These are phyloP conservation scores for Ochetophila trinervis DNA, from an alignment of 306 rosid genomes.

Conservation along the genomic window DNA sequence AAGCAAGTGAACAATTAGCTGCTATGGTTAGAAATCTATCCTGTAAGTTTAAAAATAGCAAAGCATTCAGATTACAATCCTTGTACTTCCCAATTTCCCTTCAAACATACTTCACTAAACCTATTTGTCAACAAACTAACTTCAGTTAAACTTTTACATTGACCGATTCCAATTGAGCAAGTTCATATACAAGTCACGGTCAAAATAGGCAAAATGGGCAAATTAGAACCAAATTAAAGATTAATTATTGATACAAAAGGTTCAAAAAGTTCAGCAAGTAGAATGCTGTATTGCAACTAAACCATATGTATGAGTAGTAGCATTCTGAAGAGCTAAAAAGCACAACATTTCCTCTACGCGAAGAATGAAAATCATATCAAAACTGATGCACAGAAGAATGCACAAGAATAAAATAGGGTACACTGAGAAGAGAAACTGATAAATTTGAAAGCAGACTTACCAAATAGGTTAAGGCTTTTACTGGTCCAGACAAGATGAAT, in stretches of 20 bases:
- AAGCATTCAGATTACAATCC: neutral
- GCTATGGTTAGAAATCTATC: neutral
- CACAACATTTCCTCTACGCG: constrained; percentile 4
- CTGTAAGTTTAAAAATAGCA: neutral
- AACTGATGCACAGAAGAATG: constrained; percentile 3
- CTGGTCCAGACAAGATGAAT: constrained; percentile 86
- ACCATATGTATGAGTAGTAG: constrained; percentile 8
- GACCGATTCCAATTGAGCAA: neutral
- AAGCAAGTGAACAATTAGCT: constrained; percentile 27
- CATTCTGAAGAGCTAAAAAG: constrained; percentile 12
- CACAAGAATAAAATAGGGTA: constrained; percentile 14
- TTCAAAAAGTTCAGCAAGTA: neutral
- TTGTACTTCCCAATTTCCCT: neutral
- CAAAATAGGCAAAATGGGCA: neutral
- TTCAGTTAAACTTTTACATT: neutral
- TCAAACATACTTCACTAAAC: constrained; percentile 11
- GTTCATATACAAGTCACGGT: neutral
- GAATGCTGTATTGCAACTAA: neutral
- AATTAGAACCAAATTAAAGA: neutral
- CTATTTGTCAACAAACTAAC: neutral
- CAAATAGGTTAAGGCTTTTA: constrained; percentile 83
- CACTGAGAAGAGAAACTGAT: constrained; percentile 7
- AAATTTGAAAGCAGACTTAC: constrained; percentile 46
- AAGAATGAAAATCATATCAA: constrained; percentile 1
- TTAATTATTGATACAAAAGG: neutral